Conservation (phyloP, 768 basidiomycete species). For the Tylopilus plumbeoviolaceoides region DNA sequence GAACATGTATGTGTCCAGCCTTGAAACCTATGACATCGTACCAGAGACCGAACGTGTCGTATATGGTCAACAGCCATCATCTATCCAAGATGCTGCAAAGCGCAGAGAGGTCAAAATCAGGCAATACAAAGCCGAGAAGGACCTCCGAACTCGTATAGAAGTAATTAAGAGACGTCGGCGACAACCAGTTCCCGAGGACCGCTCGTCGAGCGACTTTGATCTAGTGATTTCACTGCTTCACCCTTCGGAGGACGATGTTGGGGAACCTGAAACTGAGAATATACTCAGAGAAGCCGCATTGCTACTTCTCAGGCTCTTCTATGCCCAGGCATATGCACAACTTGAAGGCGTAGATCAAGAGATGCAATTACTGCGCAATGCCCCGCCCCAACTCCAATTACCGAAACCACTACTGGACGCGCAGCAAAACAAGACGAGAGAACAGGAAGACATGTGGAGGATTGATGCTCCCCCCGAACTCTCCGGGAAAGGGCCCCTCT, state of each 20-base stretch:
- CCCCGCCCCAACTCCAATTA: conserved; percentile 39
- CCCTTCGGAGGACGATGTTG: conserved; percentile 34
- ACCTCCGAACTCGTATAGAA: conserved; percentile 65
- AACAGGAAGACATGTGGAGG: conserved; percentile 64
- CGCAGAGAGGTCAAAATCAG: conserved; percentile 86
- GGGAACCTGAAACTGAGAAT: conserved; percentile 60
- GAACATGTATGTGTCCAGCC: conserved; percentile 40
- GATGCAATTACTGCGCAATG: conserved; percentile 57
- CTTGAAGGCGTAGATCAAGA: conserved; percentile 71
- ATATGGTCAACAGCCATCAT: conserved; percentile 44
- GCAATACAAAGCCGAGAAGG: conserved; percentile 85
- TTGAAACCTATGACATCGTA: conserved; percentile 67
- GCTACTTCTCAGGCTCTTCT: conserved; percentile 68
- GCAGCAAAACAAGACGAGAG: conserved; percentile 35
- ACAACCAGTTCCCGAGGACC: conserved; percentile 33
- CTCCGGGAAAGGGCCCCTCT: conserved; percentile 55
- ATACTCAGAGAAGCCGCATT: conserved; percentile 62
- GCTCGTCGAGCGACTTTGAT: conserved; percentile 50
- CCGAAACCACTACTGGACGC: conserved; percentile 33
- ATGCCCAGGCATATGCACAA: conserved; percentile 64
- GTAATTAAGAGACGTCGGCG: conserved; percentile 51
- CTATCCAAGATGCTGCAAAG: conserved; percentile 60
- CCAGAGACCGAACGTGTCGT: conserved; percentile 56
- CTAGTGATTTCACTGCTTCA: conserved; percentile 64
- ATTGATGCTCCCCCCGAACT: conserved; percentile 53